Percentiles rank a stretch among this genome's conserved stretches.
These are phyloP conservation scores for Epicoccum sorghinum DNA, from an alignment of 2,329 filamentous ascomycete genomes.

Conservation along the genomic window DNA sequence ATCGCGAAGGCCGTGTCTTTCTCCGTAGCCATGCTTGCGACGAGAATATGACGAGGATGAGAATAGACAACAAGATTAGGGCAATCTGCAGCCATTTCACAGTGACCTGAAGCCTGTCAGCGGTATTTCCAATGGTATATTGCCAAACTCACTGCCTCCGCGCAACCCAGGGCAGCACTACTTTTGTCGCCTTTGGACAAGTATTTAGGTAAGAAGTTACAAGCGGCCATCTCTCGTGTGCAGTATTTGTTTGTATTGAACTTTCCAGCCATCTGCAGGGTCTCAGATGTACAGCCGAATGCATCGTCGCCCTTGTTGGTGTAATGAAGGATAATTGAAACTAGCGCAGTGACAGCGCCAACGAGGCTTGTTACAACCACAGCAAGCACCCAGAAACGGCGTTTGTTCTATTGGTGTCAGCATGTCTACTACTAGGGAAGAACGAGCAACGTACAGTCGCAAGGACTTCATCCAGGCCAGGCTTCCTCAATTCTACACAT, in stretches of 20 bases:
- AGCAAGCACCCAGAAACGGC: conserved; percentile 35
- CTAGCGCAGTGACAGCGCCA: conserved; percentile 26
- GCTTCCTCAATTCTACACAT: conserved; percentile 31
- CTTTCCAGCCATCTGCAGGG: conserved; percentile 25
- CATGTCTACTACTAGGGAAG: background rate
- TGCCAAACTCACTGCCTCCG: conserved; percentile 30
- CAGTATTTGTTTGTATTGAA: conserved; percentile 37
- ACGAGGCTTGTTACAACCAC: conserved; percentile 26
- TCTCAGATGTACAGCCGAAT: conserved; percentile 33
- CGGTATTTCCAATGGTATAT: background rate
- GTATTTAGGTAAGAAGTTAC: conserved; percentile 29
- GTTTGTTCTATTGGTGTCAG: conserved; percentile 26
- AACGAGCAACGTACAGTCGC: conserved; percentile 23
- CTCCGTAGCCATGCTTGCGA: conserved; percentile 31
- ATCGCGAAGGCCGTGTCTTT: conserved; percentile 21
- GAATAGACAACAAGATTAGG: conserved; percentile 25
- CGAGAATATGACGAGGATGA: conserved; percentile 30
- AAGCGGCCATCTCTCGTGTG: conserved; percentile 36
- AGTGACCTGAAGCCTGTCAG: conserved; percentile 21
- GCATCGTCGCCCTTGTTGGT: conserved; percentile 31
- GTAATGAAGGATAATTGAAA: conserved; percentile 33
- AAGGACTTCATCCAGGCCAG: conserved; percentile 32
- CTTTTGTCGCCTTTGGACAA: conserved; percentile 18
- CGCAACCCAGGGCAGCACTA: conserved; percentile 30
- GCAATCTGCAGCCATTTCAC: conserved; percentile 41